phyloP scores from a whole-genome alignment of 2,329 filamentous ascomycete genomes.

The Verticillium longisporum region DNA sequence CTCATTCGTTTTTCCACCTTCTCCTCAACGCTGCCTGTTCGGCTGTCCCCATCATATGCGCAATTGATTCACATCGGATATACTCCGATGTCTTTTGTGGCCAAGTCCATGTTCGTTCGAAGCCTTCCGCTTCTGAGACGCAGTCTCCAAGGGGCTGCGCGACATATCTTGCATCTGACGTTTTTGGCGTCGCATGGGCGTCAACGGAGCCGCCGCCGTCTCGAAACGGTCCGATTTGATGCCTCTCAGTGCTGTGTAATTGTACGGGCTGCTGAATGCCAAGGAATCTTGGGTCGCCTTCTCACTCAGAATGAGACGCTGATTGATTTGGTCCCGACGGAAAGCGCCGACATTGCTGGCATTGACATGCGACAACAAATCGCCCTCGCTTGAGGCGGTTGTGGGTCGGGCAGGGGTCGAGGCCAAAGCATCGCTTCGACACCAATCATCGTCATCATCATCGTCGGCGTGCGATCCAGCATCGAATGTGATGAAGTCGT shows the following conservation, averaged over 20 bases:
- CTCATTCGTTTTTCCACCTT: slow-evolving; percentile 30
- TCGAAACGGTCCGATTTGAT: slow-evolving; percentile 60
- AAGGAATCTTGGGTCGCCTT: slow-evolving; percentile 57
- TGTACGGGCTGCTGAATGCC: slow-evolving; percentile 53
- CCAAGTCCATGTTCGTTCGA: slow-evolving; percentile 30
- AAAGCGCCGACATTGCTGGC: slow-evolving; percentile 69
- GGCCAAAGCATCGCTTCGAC: slow-evolving; percentile 40
- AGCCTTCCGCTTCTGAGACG: slow-evolving; percentile 50
- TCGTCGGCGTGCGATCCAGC: slow-evolving; percentile 55
- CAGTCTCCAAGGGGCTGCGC: slow-evolving; percentile 42
- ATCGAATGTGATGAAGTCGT: slow-evolving; percentile 67
- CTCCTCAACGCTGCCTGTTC: slow-evolving; percentile 6
- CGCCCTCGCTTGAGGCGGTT: slow-evolving; percentile 40
- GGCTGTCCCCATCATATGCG: slow-evolving; percentile 27
- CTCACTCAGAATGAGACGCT: slow-evolving; percentile 53
- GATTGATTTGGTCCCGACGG: slow-evolving; percentile 60
- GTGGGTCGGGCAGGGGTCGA: slow-evolving; percentile 45
- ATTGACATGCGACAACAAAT: slow-evolving; percentile 53
- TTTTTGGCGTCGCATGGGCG: slow-evolving; percentile 56
- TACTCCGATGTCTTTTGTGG: slow-evolving; percentile 54
- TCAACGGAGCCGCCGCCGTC: slow-evolving; percentile 61
- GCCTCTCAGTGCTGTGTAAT: slow-evolving; percentile 53
- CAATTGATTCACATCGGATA: slow-evolving; percentile 47
- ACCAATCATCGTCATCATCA: slow-evolving; percentile 40
- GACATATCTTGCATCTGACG: slow-evolving; percentile 33